Conservation (phyloP, 1,284 basidiomycete species). For the Rhodotorula sp. region DNA sequence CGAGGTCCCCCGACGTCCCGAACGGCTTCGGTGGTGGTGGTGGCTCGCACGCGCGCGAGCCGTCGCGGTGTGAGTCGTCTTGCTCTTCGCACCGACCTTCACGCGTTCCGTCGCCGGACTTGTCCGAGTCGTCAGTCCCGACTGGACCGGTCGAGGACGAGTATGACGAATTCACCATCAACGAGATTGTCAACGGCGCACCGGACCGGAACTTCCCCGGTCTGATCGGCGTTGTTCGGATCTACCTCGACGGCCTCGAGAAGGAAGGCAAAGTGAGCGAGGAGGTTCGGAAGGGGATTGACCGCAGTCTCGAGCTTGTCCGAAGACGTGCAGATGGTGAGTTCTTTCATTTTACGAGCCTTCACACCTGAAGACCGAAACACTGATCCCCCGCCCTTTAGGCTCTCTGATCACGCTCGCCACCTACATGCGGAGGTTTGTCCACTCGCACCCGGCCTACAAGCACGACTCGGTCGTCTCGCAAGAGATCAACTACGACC, state of each 20-base stretch:
- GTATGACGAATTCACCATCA: slow-evolving; percentile 85
- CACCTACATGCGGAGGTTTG: slow-evolving; percentile 88
- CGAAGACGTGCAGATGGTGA: slow-evolving; percentile 73
- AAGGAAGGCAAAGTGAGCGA: slow-evolving; percentile 62
- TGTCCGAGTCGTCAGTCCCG: slow-evolving; percentile 32
- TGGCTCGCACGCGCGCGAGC: slow-evolving; percentile 6
- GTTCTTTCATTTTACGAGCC: slow-evolving; percentile 41
- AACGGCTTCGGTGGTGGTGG: slow-evolving; percentile 4
- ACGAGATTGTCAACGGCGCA: slow-evolving; percentile 88
- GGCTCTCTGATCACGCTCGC: slow-evolving; percentile 85
- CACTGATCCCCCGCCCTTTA: slow-evolving; percentile 44
- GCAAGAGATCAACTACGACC: slow-evolving; percentile 90
- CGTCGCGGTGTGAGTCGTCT: slow-evolving; percentile 5
- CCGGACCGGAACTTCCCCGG: slow-evolving; percentile 65
- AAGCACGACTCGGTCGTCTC: slow-evolving; percentile 85
- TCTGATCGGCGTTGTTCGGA: slow-evolving; percentile 75
- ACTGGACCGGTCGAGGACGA: slow-evolving; percentile 61
- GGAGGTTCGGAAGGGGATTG: slow-evolving; percentile 74
- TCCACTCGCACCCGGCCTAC: slow-evolving; percentile 84
- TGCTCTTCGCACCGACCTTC: slow-evolving; percentile 25
- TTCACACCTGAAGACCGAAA: background rate
- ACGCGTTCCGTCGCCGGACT: slow-evolving; percentile 10
- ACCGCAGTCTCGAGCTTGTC: slow-evolving; percentile 76
- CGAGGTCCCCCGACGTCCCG: background rate
- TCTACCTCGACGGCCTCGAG: slow-evolving; percentile 85